Conservation (phyloP, 805 yeast species). For the Wickerhamiella australiensis region DNA sequence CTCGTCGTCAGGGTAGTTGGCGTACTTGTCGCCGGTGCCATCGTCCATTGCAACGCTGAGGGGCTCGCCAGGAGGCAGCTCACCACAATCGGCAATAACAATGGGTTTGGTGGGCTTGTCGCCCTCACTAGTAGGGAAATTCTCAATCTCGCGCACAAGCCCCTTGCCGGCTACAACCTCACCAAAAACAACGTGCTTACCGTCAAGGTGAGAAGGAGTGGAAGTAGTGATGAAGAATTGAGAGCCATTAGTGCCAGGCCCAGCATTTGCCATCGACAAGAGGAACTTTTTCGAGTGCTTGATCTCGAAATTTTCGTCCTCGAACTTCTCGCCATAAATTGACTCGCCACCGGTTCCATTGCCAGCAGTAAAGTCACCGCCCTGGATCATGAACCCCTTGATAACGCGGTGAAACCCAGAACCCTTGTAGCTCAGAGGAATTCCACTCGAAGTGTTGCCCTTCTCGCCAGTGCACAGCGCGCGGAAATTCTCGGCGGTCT, state of each 20-base stretch:
- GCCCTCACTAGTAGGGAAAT: conserved; percentile 45
- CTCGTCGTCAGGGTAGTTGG: conserved; percentile 65
- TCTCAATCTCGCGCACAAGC: conserved; percentile 66
- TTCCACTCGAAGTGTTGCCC: conserved; percentile 50
- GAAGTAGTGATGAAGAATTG: conserved; percentile 95
- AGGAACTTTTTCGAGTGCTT: conserved; percentile 72
- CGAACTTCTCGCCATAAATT: conserved; percentile 60
- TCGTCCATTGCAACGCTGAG: conserved; percentile 41
- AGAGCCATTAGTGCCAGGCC: conserved; percentile 96
- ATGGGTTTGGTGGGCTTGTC: conserved; percentile 68
- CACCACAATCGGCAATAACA: conserved; percentile 68
- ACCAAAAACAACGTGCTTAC: conserved; percentile 92
- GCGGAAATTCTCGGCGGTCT: conserved; percentile 80
- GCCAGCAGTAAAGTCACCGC: conserved; percentile 78
- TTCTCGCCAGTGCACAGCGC: conserved; percentile 84
- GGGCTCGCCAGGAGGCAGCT: conserved; percentile 39
- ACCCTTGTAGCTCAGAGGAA: conserved; percentile 62
- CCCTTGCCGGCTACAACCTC: conserved; percentile 76
- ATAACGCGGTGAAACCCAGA: conserved; percentile 88
- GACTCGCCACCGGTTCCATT: conserved; percentile 90
- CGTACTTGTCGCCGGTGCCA: conserved; percentile 76
- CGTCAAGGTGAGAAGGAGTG: conserved; percentile 78
- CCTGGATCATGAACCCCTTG: conserved; percentile 82
- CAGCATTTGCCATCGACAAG: conserved; percentile 95
- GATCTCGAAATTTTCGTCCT: conserved; percentile 63